Evolutionary conservation across 805 yeast species (phyloP).

Genomic region (Metschnikowia lunata): DNA sequence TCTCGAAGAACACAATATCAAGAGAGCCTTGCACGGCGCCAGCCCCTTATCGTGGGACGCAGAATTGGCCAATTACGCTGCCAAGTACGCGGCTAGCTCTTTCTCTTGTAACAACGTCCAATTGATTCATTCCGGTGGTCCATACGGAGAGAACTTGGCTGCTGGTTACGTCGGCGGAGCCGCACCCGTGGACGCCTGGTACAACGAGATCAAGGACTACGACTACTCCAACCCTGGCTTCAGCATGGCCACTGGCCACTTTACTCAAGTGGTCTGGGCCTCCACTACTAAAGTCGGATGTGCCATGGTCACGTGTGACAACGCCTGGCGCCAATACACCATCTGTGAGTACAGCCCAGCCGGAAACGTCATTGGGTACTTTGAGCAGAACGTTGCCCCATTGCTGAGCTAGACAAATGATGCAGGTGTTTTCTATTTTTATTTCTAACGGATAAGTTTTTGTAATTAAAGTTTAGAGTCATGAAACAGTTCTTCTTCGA

Average conservation of each 20-base stretch:
- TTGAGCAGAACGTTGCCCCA: slow-evolving; percentile 42
- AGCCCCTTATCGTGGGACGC: slow-evolving; percentile 30
- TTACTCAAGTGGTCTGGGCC: slow-evolving; percentile 76
- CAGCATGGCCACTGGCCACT: slow-evolving; percentile 63
- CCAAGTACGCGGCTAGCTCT: slow-evolving; percentile 42
- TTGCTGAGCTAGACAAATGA: not conserved
- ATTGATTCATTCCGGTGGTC: slow-evolving; percentile 59
- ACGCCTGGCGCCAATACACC: slow-evolving; percentile 54
- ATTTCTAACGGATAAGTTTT: no score
- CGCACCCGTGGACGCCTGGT: slow-evolving; percentile 70
- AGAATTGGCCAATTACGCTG: slow-evolving; percentile 32
- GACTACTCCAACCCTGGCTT: slow-evolving; percentile 50
- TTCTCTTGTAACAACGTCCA: slow-evolving; percentile 56
- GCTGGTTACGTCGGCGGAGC: slow-evolving; percentile 56
- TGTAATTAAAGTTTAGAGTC: no score
- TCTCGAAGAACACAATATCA: slow-evolving; percentile 32
- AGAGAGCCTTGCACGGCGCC: slow-evolving; percentile 35
- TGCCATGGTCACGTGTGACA: slow-evolving; percentile 47
- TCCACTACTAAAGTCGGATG: slow-evolving; percentile 61
- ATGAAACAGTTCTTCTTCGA: no score
- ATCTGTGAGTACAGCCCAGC: slow-evolving; percentile 62
- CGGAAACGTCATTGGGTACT: slow-evolving; percentile 49
- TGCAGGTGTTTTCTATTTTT: no score
- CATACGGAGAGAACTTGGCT: slow-evolving; percentile 76
- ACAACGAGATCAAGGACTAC: slow-evolving; percentile 56